Conservation (phyloP, 805 yeast species). For the Sporopachydermia quercuum region DNA sequence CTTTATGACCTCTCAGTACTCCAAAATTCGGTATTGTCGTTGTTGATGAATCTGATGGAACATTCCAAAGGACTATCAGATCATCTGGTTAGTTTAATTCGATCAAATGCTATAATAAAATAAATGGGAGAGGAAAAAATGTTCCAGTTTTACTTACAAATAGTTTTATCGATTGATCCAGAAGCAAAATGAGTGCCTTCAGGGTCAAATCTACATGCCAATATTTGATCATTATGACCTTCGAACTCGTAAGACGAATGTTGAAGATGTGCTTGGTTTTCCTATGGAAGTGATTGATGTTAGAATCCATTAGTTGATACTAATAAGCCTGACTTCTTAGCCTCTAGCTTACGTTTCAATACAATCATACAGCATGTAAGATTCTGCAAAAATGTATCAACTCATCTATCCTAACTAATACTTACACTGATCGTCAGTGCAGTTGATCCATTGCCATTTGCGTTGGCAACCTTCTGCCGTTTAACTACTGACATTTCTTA, state of each 20-base stretch:
- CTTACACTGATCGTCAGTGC: neutral
- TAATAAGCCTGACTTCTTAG: no score
- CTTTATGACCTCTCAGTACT: constrained; percentile 38
- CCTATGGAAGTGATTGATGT: no score
- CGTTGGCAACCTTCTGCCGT: neutral
- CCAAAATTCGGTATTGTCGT: constrained; percentile 26
- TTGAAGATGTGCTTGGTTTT: no score
- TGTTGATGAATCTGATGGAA: constrained; percentile 20
- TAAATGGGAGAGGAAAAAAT: neutral
- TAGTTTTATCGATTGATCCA: constrained; percentile 43
- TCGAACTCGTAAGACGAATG: constrained; percentile 12
- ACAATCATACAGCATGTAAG: no score
- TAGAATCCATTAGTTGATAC: no score
- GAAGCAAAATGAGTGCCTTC: constrained; percentile 42
- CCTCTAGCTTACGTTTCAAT: no score
- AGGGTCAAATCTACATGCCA: constrained; percentile 34
- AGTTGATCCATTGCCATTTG: neutral
- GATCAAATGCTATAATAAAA: neutral
- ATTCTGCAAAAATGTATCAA: no score
- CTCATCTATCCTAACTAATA: no score
- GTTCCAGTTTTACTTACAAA: constrained; percentile 14
- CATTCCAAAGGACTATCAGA: constrained; percentile 27
- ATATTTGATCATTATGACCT: constrained; percentile 41
- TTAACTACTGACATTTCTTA: neutral
- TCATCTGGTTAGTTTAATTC: constrained; percentile 7